These are phyloP conservation scores for Spongiforma sp. DNA, from an alignment of 1,284 basidiomycete species.

Conservation along the genomic window DNA sequence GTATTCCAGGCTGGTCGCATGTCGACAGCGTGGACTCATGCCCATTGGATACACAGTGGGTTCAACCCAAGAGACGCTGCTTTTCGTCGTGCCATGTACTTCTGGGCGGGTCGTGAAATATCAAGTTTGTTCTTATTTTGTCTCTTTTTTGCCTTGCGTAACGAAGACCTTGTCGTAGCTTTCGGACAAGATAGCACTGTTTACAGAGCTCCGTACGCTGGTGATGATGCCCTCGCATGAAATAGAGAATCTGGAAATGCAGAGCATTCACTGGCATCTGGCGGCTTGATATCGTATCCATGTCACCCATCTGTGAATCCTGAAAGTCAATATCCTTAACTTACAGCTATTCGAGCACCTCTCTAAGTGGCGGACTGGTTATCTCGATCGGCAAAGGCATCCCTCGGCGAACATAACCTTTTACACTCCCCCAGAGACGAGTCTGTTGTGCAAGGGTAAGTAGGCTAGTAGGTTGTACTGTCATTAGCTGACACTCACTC, in stretches of 20 bases:
- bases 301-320: too few species aligned
- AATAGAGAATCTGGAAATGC: slow-evolving; percentile 17
- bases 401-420: too few species aligned
- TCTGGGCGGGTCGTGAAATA: slow-evolving; percentile 68
- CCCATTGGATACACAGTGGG: not conserved
- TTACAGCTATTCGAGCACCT: too few species aligned
- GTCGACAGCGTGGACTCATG: not conserved
- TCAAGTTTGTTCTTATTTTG: slow-evolving; percentile 48
- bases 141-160: not conserved
- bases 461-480: too few species aligned
- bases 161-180: slow-evolving; percentile 28
- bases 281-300: too few species aligned
- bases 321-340: too few species aligned
- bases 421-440: too few species aligned
- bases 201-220: slow-evolving; percentile 36
- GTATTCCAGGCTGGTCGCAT: not conserved
- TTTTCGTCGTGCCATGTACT: slow-evolving; percentile 71
- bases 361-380: too few species aligned
- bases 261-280: too few species aligned
- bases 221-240: slow-evolving; percentile 21
- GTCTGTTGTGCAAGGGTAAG: too few species aligned
- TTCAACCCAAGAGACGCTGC: slow-evolving; percentile 53
- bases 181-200: slow-evolving; percentile 43
- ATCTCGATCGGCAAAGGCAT: too few species aligned
- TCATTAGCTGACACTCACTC: too few species aligned